Percentiles rank a stretch among this genome's conserved stretches.
phyloP scores from a whole-genome alignment of 129 eudicot genomes.

The Chrysanthemum lavandulifolium region DNA sequence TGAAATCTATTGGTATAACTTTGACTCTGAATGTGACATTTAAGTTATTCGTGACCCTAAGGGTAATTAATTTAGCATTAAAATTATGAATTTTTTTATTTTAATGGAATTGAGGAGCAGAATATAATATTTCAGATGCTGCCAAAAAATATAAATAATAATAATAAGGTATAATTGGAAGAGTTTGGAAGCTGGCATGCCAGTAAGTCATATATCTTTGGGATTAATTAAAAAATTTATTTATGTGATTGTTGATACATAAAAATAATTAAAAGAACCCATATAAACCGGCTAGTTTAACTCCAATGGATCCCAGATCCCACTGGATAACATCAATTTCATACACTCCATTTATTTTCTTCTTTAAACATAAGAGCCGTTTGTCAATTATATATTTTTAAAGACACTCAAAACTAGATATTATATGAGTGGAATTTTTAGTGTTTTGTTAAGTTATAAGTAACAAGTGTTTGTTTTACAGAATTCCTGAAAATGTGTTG shows the following conservation, averaged over 20 bases:
- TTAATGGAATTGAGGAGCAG: too few species aligned
- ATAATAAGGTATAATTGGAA: constrained; percentile 32
- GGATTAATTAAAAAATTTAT: constrained; percentile 17
- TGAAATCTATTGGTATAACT: too few species aligned
- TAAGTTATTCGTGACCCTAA: not conserved
- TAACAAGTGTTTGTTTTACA: too few species aligned
- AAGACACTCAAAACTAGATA: constrained; percentile 1
- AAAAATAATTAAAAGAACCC: constrained; percentile 17
- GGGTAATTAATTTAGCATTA: not conserved
- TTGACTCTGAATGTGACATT: too few species aligned
- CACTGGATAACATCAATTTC: constrained; percentile 45
- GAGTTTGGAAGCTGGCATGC: constrained; percentile 40
- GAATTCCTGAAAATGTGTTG: too few species aligned
- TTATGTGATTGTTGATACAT: not conserved
- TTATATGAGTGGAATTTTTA: not conserved
- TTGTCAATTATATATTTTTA: constrained; percentile 7
- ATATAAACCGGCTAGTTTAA: constrained; percentile 36
- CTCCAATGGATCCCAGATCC: constrained; percentile 46
- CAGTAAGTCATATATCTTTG: constrained; percentile 22
- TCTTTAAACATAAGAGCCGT: constrained; percentile 9
- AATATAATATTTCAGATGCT: not conserved
- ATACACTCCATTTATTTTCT: constrained; percentile 20
- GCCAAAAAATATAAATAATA: constrained; percentile 11
- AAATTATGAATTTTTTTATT: not conserved
- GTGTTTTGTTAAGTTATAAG: too few species aligned